Base-by-base conservation (phyloP, 768 basidiomycete genomes). In the Cytidiella melzeri region DNA sequence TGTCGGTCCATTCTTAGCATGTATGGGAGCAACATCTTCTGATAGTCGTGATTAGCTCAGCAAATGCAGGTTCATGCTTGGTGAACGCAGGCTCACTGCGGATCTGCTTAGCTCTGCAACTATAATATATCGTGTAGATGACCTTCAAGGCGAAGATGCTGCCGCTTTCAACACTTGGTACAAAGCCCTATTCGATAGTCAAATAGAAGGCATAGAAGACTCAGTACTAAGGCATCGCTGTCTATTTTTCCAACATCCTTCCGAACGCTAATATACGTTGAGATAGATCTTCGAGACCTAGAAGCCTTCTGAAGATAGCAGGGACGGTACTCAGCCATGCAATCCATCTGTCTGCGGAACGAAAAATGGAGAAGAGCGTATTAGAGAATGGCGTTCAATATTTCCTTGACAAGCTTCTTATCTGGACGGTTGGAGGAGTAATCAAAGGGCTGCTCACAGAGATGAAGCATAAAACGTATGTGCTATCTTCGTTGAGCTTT, bases 201-300 rank as follows among this genome's bases (percentile, higher is more conserved):
- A 69, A 51, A 88, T 79, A 54, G 89, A 91, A 61, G 89, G 89
- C 1, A 90, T 92, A 23, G 89, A 91, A 55, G 89, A 92, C 57
- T 81, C 76, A 12, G 85, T 88, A 18, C 56, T 71, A n/a, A 56
- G 69, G 65, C 69, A 43, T 13, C 50, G 13, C 28, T 12, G 1
- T 30, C 11, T 24, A 6, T 40, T 37, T 7, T 21, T 19, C 21
- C 4, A 15, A 10, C 19, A n/a, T 45, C 34, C 39, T 41, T 25
- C n/a, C 45, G 18, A 42, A 38, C 28, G 19, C 47, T 34, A 11
- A 47, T 23, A 15, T 30, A 5, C 15, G 15, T 34, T 15, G 30
- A 34, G 7, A 15, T 56, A 90, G 87, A 48, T 77, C 83, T 6
- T 90, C 85, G 3, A 79, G 80, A 50, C 87, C 84, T 1, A 81